Evolutionary conservation across 2,329 filamentous ascomycete species (phyloP).

Genomic region (Colletotrichum incanum): DNA sequence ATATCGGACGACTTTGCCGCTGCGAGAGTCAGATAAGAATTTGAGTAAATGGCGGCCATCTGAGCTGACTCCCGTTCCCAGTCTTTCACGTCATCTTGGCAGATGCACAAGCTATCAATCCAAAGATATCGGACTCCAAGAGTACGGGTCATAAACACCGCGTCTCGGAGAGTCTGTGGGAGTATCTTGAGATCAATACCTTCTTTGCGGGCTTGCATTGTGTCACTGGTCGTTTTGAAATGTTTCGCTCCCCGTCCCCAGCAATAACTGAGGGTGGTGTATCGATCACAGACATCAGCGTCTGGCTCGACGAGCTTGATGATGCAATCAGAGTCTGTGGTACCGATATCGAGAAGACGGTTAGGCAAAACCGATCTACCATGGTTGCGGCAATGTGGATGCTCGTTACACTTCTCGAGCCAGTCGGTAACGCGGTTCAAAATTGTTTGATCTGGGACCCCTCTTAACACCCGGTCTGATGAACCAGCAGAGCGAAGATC

Average conservation of each 20-base stretch:
- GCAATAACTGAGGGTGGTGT: slow-evolving; percentile 34
- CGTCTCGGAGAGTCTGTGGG: slow-evolving; percentile 48
- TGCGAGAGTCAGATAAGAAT: slow-evolving; percentile 46
- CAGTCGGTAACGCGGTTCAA: slow-evolving; percentile 19
- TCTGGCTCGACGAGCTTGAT: slow-evolving; percentile 31
- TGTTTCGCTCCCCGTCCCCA: slow-evolving; percentile 25
- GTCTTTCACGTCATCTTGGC: slow-evolving; percentile 48
- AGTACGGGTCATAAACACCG: slow-evolving; percentile 45
- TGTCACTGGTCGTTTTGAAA: slow-evolving; percentile 30
- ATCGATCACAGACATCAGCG: background rate
- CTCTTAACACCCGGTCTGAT: slow-evolving; percentile 21
- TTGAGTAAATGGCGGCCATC: slow-evolving; percentile 50
- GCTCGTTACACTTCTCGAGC: slow-evolving; percentile 31
- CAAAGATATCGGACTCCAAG: slow-evolving; percentile 49
- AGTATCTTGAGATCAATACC: slow-evolving; percentile 26
- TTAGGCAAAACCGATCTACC: slow-evolving; percentile 1
- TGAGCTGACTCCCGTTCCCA: slow-evolving; percentile 45
- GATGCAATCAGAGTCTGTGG: background rate
- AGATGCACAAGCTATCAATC: slow-evolving; percentile 53
- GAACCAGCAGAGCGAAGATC: slow-evolving; percentile 19
- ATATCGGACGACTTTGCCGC: slow-evolving; percentile 45
- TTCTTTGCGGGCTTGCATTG: slow-evolving; percentile 10
- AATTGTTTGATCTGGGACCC: slow-evolving; percentile 20
- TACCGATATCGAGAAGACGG: slow-evolving; percentile 23
- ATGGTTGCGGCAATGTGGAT: slow-evolving; percentile 7